These are phyloP conservation scores for Calonectria henricotiae DNA, from an alignment of 2,329 filamentous ascomycete species.

Conservation along the genomic window DNA sequence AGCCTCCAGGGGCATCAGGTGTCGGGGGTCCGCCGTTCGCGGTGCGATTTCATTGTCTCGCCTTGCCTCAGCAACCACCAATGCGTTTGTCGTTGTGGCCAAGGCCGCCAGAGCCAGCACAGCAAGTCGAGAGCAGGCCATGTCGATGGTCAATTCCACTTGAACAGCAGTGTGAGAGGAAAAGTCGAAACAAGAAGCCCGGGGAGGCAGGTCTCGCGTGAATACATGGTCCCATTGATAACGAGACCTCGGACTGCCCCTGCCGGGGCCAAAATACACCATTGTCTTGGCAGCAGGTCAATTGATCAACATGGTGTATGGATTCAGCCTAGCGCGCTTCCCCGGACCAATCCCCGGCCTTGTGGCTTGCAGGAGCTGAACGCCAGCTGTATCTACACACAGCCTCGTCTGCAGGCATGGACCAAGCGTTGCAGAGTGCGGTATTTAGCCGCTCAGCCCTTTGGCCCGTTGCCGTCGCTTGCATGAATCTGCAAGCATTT, in stretches of 20 bases:
- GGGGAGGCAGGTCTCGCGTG: constrained; percentile 9
- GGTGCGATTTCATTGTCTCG: constrained; percentile 6
- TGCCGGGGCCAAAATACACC: constrained; percentile 1
- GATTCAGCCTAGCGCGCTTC: neutral
- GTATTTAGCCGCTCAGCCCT: neutral
- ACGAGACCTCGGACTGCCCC: neutral
- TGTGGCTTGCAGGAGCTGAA: constrained; percentile 28
- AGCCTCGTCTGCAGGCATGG: neutral
- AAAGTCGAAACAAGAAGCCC: neutral
- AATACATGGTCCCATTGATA: constrained; percentile 8
- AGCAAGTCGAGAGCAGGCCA: neutral
- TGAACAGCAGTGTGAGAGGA: neutral
- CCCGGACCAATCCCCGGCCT: neutral
- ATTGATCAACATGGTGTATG: neutral
- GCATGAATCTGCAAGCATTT: constrained; percentile 3
- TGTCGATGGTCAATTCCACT: constrained; percentile 5
- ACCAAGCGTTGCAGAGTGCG: neutral
- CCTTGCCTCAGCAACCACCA: neutral
- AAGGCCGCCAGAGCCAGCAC: constrained; percentile 4
- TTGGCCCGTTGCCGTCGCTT: neutral
- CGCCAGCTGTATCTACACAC: neutral
- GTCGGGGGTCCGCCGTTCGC: constrained; percentile 14
- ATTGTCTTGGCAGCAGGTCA: constrained; percentile 3
- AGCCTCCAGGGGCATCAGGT: constrained; percentile 10
- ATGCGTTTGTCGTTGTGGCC: neutral